These are phyloP conservation scores for Aegilops bicornis DNA, from an alignment of 176 grass and related monocot genomes.

Conservation along the genomic window DNA sequence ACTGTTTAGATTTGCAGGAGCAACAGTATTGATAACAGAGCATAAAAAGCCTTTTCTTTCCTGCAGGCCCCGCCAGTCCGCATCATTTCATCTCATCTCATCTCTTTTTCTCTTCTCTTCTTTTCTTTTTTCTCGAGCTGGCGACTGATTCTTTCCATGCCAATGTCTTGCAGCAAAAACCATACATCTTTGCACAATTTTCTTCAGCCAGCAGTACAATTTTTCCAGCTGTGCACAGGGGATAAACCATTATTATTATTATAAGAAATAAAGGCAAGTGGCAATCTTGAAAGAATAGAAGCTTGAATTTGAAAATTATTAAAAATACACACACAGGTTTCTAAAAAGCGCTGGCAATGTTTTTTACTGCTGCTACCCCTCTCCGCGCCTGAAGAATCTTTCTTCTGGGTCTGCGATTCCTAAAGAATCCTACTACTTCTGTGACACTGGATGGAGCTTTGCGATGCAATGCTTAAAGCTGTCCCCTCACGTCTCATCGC, in stretches of 20 bases:
- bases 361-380: not conserved
- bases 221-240: not conserved
- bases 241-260: too few species aligned
- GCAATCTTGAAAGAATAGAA: constrained; percentile 30
- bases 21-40: not conserved
- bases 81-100: not conserved
- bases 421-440: constrained; percentile 21
- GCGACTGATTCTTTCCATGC: not conserved
- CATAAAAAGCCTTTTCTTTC: constrained; percentile 6
- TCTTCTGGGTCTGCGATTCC: not conserved
- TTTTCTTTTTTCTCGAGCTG: not conserved
- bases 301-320: not conserved
- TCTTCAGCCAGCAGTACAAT: too few species aligned
- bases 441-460: not conserved
- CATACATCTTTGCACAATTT: too few species aligned
- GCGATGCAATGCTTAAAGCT: constrained; percentile 27
- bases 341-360: constrained; percentile 29
- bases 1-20: constrained; percentile 17
- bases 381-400: constrained; percentile 27
- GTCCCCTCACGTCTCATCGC: not conserved
- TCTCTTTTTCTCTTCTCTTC: not conserved
- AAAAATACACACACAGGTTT: not conserved
- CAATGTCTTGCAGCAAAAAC: not conserved
- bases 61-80: not conserved
- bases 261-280: not conserved